These are phyloP conservation scores for Cantharellus anzutake DNA, from an alignment of 768 basidiomycete genomes.

Conservation along the genomic window DNA sequence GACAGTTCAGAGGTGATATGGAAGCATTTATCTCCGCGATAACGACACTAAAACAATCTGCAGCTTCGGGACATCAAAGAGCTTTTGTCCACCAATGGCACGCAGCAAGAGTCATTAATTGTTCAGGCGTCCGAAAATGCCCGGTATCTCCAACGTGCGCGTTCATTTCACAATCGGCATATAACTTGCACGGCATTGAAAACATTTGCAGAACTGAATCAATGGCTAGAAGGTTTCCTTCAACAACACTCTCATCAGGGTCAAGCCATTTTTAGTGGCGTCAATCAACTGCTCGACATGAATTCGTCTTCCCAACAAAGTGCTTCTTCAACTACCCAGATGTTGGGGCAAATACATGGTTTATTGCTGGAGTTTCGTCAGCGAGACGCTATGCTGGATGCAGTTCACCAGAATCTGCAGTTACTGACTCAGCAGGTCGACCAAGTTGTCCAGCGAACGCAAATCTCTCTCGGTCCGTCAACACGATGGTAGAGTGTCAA, in stretches of 20 bases:
- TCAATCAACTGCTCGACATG: constrained; percentile 39
- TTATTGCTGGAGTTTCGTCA: constrained; percentile 8
- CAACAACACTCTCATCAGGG: constrained; percentile 58
- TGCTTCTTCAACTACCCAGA: constrained; percentile 6
- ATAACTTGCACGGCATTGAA: background rate
- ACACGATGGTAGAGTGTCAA: too few species aligned
- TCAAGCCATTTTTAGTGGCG: constrained; percentile 34
- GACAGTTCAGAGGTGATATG: background rate
- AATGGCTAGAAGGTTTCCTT: constrained; percentile 79
- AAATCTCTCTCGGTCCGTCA: too few species aligned
- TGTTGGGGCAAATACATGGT: background rate
- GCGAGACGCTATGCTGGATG: constrained; percentile 4
- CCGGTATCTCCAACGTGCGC: constrained; percentile 46
- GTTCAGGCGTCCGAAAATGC: constrained; percentile 57
- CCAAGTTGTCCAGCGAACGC: too few species aligned
- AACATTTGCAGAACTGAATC: constrained; percentile 7
- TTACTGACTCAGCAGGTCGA: too few species aligned
- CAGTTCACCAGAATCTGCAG: background rate
- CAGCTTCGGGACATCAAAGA: constrained; percentile 28
- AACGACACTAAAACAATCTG: background rate
- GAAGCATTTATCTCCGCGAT: background rate
- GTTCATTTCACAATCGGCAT: background rate
- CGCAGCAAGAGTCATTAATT: constrained; percentile 28
- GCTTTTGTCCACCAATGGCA: constrained; percentile 29
- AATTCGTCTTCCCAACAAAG: constrained; percentile 13